These are phyloP conservation scores for Anacardium occidentale DNA, from an alignment of 345 rosid genomes.

Conservation along the genomic window DNA sequence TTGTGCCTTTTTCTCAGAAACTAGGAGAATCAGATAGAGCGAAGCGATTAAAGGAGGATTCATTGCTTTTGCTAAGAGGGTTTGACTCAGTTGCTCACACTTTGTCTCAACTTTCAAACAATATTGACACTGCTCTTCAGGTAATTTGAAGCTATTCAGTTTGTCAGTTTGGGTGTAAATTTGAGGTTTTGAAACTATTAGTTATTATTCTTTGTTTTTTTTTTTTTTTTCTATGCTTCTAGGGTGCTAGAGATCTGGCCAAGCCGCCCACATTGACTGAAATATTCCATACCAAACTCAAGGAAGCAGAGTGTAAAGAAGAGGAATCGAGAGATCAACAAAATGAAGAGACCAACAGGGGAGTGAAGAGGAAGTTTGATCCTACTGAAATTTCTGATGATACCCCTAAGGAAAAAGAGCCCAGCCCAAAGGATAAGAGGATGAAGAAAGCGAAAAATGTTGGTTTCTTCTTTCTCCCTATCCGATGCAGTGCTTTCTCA, in stretches of 20 bases:
- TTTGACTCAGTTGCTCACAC: slow-evolving; percentile 81
- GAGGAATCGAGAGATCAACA: slow-evolving; percentile 23
- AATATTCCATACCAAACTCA: slow-evolving; percentile 52
- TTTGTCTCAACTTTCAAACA: slow-evolving; percentile 75
- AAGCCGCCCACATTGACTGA: slow-evolving; percentile 80
- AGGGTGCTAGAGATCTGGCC: slow-evolving; percentile 84
- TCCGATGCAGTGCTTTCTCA: not conserved
- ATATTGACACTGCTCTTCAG: slow-evolving; percentile 86
- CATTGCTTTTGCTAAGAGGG: slow-evolving; percentile 79
- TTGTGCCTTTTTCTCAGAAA: slow-evolving; percentile 6
- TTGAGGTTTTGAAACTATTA: not conserved
- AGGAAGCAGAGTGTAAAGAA: slow-evolving; percentile 28
- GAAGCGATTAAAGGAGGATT: slow-evolving; percentile 66
- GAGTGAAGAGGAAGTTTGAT: slow-evolving; percentile 66
- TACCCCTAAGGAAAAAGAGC: slow-evolving; percentile 35
- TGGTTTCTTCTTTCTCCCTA: slow-evolving; percentile 12
- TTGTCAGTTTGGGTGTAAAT: not conserved
- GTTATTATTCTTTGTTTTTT: slow-evolving; percentile 1
- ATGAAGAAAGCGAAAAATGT: slow-evolving; percentile 76
- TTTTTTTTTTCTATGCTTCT: not conserved
- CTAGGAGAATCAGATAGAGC: slow-evolving; percentile 38
- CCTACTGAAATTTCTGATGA: slow-evolving; percentile 39
- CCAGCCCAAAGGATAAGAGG: slow-evolving; percentile 41
- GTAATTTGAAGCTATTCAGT: slow-evolving; percentile 26
- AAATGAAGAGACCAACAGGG: slow-evolving; percentile 36